Evolutionary conservation across 768 basidiomycete species (phyloP), one percentile per base, ranked within the genome.

Genomic region (Candolleomyces eurysporus): DNA sequence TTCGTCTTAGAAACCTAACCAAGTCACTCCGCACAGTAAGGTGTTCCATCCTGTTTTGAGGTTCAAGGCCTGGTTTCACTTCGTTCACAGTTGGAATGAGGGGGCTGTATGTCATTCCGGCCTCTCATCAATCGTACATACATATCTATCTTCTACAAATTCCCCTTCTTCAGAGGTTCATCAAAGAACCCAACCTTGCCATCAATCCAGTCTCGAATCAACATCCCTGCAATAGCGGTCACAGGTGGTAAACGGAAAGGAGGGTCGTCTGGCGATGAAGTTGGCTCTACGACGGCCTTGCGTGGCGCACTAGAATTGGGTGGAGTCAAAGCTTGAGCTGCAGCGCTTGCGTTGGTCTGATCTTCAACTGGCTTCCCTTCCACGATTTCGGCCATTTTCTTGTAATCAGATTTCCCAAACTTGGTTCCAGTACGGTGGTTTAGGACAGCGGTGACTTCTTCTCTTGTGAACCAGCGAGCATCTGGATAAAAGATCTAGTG

Each of bases 401-500:
- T 82, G 61, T 83, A 77, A 61, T 90, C 87, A 5, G 74, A 66
- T 8, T 73, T 70, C n/a, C 73, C 66, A 54, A 87, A 78, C 30
- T 67, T 74, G 5, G 82, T 84, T 7, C 87, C 88, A 3, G 76
- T 70, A 4, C 73, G 71, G 66, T 87, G 82, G n/a, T 75, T 72
- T 19, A 97, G 76, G 7, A 94, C 84, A 0, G 78, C 73, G 6
- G 82, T 73, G 39, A 98, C 79, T 66, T 94, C 87, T 17, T 83
- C 83, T 4, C 91, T 86, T 11, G 88, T 87, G 74, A 87, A 97
- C 93, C 93, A 99, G 50, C 83, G 83, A 1, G 94, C 95, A 69
- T 98, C 95, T 95, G 68, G 13, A 58, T 32, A n/a, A 39, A 43
- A 55, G 14, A 39, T 26, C 30, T n/a, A 6, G 42, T 21, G 11